Percentiles rank a stretch among this genome's conserved stretches.
These are phyloP conservation scores for Zymoseptoria pseudotritici DNA, from an alignment of 2,329 filamentous ascomycete genomes.

Conservation along the genomic window DNA sequence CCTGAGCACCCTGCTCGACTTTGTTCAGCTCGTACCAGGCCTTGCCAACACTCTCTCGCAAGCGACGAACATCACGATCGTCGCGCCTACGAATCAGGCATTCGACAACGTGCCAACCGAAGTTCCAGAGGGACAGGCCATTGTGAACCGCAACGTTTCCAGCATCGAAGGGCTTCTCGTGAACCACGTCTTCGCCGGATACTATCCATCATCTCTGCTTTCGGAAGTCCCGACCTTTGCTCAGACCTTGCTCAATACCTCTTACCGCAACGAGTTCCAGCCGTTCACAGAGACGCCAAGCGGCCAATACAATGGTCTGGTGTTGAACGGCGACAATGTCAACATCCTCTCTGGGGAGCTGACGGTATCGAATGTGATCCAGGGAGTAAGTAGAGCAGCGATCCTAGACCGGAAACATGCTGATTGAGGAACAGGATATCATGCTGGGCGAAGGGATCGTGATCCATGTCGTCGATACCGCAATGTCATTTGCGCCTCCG, in stretches of 20 bases:
- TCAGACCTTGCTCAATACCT: conserved; percentile 1
- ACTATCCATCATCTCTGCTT: conserved; percentile 1
- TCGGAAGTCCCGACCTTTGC: conserved; percentile 2
- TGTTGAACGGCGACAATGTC: conserved; percentile 28
- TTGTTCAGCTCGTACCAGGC: conserved; percentile 12
- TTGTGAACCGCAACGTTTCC: conserved; percentile 4
- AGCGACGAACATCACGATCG: conserved; percentile 49
- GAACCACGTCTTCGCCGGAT: conserved; percentile 9
- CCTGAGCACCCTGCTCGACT: conserved; percentile 11
- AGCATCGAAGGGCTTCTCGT: conserved; percentile 2
- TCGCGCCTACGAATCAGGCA: conserved; percentile 54
- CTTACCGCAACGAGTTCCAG: conserved; percentile 28
- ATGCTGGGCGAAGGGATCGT: conserved; percentile 2
- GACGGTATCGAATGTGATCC: conserved; percentile 28
- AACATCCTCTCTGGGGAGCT: conserved; percentile 31
- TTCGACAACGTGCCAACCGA: conserved; percentile 40
- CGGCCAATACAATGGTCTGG: conserved; percentile 32
- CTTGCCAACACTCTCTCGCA: conserved; percentile 8
- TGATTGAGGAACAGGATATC: conserved; percentile 3
- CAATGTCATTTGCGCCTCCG: conserved; percentile 2
- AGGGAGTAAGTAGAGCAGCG: conserved; percentile 17
- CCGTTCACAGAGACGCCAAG: conserved; percentile 34
- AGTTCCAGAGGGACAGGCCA: conserved; percentile 2
- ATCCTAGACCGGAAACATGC: background rate
- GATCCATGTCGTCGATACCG: conserved; percentile 3